phyloP scores from a whole-genome alignment of 805 yeast genomes.

The Metschnikowia shivogae region DNA sequence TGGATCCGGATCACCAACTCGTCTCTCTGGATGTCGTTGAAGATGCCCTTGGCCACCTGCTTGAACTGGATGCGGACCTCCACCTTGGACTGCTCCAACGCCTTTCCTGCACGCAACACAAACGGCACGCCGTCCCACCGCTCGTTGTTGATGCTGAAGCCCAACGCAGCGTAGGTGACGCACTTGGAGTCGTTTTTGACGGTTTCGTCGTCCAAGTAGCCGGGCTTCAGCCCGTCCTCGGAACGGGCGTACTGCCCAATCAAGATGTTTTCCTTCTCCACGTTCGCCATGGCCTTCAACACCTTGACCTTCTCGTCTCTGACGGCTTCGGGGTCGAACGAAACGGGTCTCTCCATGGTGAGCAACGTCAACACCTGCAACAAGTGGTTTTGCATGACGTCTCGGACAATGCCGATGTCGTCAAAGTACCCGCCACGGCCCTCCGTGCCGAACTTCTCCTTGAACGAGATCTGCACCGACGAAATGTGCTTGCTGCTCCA shows the following conservation, averaged over 20 bases:
- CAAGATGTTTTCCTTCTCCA: slow-evolving; percentile 62
- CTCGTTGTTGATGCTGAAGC: slow-evolving; percentile 77
- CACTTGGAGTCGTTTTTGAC: slow-evolving; percentile 79
- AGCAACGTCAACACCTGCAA: slow-evolving; percentile 86
- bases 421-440: slow-evolving; percentile 99
- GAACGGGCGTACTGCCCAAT: slow-evolving; percentile 87
- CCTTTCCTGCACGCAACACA: slow-evolving; percentile 95
- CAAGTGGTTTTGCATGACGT: slow-evolving; percentile 96
- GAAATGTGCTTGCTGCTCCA: slow-evolving; percentile 82
- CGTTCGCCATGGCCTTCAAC: slow-evolving; percentile 70
- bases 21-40: slow-evolving; percentile 77
- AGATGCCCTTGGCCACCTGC: slow-evolving; percentile 79
- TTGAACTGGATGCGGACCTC: slow-evolving; percentile 92
- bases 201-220: slow-evolving; percentile 87
- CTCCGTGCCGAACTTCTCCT: slow-evolving; percentile 98
- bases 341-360: slow-evolving; percentile 93
- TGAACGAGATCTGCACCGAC: slow-evolving; percentile 84
- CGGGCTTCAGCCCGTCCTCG: slow-evolving; percentile 85
- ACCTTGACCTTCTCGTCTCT: slow-evolving; percentile 96
- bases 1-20: slow-evolving; percentile 92
- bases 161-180: slow-evolving; percentile 87
- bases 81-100: slow-evolving; percentile 90
- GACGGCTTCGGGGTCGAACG: slow-evolving; percentile 88
- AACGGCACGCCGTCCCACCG: slow-evolving; percentile 99
- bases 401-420: slow-evolving; percentile 90